Percentiles rank a stretch among this genome's conserved stretches.
These are phyloP conservation scores for Tolypocladium ovalisporum DNA, from an alignment of 2,329 filamentous ascomycete species.

Conservation along the genomic window DNA sequence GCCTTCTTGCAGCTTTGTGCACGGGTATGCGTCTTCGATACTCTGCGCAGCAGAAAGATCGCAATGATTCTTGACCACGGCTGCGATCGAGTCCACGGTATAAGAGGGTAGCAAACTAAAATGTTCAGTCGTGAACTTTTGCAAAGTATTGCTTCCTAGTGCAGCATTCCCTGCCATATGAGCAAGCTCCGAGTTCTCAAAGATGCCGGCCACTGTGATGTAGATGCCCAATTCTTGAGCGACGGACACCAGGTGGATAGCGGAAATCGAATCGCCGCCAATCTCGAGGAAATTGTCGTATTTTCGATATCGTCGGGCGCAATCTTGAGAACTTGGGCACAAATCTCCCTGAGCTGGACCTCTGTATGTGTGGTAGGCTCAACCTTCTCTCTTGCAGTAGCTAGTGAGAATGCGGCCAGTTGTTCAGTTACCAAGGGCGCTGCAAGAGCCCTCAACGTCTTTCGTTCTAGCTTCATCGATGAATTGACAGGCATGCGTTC, in stretches of 20 bases:
- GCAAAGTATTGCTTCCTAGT: too few species aligned
- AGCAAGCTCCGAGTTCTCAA: not conserved
- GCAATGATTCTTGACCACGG: not conserved
- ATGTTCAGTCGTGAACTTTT: not conserved
- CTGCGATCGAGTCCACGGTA: not conserved
- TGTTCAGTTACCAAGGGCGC: not conserved
- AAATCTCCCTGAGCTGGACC: not conserved
- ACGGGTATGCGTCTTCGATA: not conserved
- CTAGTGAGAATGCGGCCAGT: not conserved
- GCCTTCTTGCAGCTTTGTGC: not conserved
- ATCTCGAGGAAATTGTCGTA: not conserved
- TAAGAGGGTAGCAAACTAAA: not conserved
- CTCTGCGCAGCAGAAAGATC: not conserved
- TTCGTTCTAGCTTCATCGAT: constrained; percentile 8
- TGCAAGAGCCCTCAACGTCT: not conserved
- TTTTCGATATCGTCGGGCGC: not conserved
- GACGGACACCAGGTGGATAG: not conserved
- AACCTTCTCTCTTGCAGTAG: not conserved
- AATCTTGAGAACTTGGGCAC: constrained; percentile 2
- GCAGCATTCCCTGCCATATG: not conserved
- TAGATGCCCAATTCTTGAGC: not conserved
- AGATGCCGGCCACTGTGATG: not conserved
- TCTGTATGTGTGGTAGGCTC: not conserved
- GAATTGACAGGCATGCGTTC: constrained; percentile 5
- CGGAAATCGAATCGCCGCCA: constrained; percentile 8